These are phyloP conservation scores for Neonectria ditissima DNA, from an alignment of 2,329 filamentous ascomycete species.

Conservation along the genomic window DNA sequence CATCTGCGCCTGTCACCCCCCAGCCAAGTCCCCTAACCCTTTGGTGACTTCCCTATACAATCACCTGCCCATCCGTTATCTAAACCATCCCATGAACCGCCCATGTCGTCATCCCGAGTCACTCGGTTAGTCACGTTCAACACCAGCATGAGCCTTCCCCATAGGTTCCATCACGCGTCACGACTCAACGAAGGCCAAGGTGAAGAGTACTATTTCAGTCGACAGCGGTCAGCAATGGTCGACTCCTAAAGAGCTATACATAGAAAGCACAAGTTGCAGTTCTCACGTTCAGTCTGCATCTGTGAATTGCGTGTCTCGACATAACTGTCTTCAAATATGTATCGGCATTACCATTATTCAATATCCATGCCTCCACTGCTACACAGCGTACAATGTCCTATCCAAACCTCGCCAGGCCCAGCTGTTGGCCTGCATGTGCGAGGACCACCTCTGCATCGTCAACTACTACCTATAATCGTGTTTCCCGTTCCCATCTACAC, in stretches of 20 bases:
- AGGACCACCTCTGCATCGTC: background rate
- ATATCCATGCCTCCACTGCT: constrained; percentile 40
- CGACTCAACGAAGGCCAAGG: constrained; percentile 8
- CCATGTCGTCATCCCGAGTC: constrained; percentile 34
- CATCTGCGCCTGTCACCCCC: constrained; percentile 22
- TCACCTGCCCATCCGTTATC: constrained; percentile 23
- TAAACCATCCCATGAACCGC: constrained; percentile 3
- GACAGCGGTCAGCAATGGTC: background rate
- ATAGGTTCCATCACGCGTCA: constrained; percentile 36
- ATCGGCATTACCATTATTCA: constrained; percentile 48
- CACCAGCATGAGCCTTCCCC: constrained; percentile 28
- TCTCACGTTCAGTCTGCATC: background rate
- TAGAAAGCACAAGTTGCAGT: too few species aligned
- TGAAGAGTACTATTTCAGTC: background rate
- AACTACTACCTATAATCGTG: constrained; percentile 14
- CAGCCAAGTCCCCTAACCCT: background rate
- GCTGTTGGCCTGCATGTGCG: constrained; percentile 10
- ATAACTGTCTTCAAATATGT: constrained; percentile 22
- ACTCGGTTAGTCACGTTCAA: constrained; percentile 38
- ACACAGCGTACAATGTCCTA: constrained; percentile 33
- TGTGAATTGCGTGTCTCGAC: background rate
- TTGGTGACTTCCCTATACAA: background rate
- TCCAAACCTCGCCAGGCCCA: constrained; percentile 35
- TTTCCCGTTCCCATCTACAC: constrained; percentile 19
- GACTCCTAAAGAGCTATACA: too few species aligned